Conservation (phyloP, 495 filamentous ascomycete genomes). For the Aspergillus conjunctus region DNA sequence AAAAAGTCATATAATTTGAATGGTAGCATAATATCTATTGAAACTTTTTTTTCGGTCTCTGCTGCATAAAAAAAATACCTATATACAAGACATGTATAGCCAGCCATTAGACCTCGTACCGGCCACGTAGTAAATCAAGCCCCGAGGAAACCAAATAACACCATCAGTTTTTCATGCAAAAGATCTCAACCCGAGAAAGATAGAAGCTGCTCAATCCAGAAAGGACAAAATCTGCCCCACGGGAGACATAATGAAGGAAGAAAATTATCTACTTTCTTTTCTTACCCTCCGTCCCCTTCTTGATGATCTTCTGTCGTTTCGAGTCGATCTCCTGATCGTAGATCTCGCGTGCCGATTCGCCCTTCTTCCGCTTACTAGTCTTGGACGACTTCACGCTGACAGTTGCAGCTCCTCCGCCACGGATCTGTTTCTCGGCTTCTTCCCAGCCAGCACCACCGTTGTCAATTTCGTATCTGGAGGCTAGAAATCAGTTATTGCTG, state of each 20-base stretch:
- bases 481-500: slow-evolving; percentile 51
- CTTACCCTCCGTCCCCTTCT: slow-evolving; percentile 55
- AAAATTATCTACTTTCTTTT: slow-evolving; percentile 23
- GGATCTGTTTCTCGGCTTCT: slow-evolving; percentile 79
- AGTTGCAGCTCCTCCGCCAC: slow-evolving; percentile 61
- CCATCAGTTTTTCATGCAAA: slow-evolving; percentile 19
- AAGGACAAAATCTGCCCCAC: background rate
- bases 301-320: slow-evolving; percentile 53
- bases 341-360: slow-evolving; percentile 59
- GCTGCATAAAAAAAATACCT: background rate
- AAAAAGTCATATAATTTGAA: slow-evolving; percentile 12
- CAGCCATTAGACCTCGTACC: background rate
- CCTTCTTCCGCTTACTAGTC: slow-evolving; percentile 75
- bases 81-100: slow-evolving; percentile 15
- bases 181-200: background rate
- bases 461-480: slow-evolving; percentile 75
- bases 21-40: slow-evolving; percentile 25
- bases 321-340: slow-evolving; percentile 51
- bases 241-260: background rate
- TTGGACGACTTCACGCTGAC: slow-evolving; percentile 80
- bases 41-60: slow-evolving; percentile 12
- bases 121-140: background rate
- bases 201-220: background rate
- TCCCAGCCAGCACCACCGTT: slow-evolving; percentile 73
- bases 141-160: slow-evolving; percentile 14